Evolutionary conservation across 306 rosid genomes (phyloP), one percentile per base, ranked within the genome.

Genomic region (Calophaca sinica): DNA sequence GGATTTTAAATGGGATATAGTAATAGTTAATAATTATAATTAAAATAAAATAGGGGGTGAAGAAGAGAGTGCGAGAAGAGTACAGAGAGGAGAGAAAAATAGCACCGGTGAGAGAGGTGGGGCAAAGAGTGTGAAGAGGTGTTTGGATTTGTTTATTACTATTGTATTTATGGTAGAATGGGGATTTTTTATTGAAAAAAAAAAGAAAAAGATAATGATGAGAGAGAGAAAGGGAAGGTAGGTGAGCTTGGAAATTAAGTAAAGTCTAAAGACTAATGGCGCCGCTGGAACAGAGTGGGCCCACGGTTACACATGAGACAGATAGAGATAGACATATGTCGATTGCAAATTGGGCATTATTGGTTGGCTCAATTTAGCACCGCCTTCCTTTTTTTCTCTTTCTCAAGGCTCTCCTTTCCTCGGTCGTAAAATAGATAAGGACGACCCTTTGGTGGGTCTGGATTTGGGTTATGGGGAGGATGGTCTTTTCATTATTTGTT

Each of bases 181-280:
- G 20, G 75, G 57, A 20, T 20, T 62, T 58, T 20, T 14, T 51
- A 36, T n/a, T 13, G 46, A 5, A 52, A 33, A 41, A n/a, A n/a
- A 9, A 7, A 8, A 52, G 3, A 41, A n/a, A n/a, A 9, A 7
- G 48, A 12, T 1, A 26, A 63, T 7, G 41, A 13, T 2, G 54
- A 44, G 14, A 75, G 48, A 51, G 33, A 12, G 49, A 12, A 44
- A 41, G 5, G 13, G 36, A 49, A 3, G 55, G 20, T 86, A 85
- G 93, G 91, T 89, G 96, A 82, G 76, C 86, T 88, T 89, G 82
- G 89, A 85, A 90, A 86, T 73, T 54, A 89, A 89, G 96, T 84
- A 20, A 20, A 20, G 26, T 20, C 26, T 20, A 85, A 86, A 83
- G 94, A 83, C 89, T 85, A 78, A 82, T 84, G 89, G 91, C 88